phyloP scores from a whole-genome alignment of 495 filamentous ascomycete species.

The Bombardia bombarda region DNA sequence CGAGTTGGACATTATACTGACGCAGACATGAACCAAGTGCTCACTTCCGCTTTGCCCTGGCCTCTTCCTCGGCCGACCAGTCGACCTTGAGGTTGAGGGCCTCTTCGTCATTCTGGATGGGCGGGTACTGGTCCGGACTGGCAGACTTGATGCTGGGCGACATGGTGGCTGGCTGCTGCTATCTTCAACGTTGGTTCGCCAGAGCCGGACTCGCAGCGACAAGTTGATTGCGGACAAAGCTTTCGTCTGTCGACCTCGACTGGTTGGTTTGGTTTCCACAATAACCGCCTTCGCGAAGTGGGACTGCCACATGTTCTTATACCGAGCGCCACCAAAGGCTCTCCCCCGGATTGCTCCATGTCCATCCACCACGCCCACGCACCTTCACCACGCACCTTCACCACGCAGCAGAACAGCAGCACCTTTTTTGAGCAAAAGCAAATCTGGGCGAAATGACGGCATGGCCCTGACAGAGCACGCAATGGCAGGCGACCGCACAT shows the following conservation, averaged over 20 bases:
- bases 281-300: too few relatives aligned
- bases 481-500: neutral
- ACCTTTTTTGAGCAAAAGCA: too few relatives aligned
- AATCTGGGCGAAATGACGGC: neutral
- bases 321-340: too few relatives aligned
- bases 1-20: neutral
- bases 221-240: too few relatives aligned
- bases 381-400: too few relatives aligned
- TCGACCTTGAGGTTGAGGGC: conserved; percentile 18
- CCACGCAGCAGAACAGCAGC: neutral
- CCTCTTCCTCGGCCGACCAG: conserved; percentile 29
- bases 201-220: neutral
- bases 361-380: neutral
- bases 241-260: too few relatives aligned
- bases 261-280: too few relatives aligned
- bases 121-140: conserved; percentile 7
- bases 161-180: neutral
- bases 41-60: conserved; percentile 30
- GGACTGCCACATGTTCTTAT: too few relatives aligned
- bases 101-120: conserved; percentile 20
- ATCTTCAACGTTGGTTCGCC: neutral
- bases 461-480: neutral
- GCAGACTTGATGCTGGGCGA: neutral
- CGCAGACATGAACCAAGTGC: conserved; percentile 2
- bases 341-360: too few relatives aligned